Base-by-base conservation (phyloP, 208 protist genomes). In the Trypanosoma avium region DNA sequence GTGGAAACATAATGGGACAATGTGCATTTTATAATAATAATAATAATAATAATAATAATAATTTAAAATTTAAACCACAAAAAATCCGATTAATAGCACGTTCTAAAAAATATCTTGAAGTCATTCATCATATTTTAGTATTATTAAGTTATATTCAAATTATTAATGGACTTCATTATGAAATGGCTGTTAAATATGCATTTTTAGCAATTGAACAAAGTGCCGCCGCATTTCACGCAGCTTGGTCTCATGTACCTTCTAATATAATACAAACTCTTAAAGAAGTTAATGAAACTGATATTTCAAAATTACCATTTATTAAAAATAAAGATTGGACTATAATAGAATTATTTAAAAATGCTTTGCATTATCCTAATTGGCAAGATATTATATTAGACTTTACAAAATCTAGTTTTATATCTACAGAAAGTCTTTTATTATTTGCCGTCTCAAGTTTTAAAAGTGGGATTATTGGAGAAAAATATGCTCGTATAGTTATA, bases 101-200 rank as follows among this genome's bases (percentile, higher is more conserved):
- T 15, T 64, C 61, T n/a, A 33, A 53, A 42, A 54, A 57, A 22
- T 24, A 22, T 30, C 33, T 38, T 60, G 6, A 24, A 7, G 22
- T 55, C 0, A 15, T 70, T 40, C 49, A 73, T 8, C 13, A 57
- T 45, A 54, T 72, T 7, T 68, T 94, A 7, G 32, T 82, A 1
- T 58, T 73, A 19, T 70, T 94, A 19, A 81, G 75, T 43, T 91
- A 94, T 52, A 26, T 84, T 42, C 77, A 90, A 26, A 66, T 94
- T 15, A 29, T 82, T 8, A 61, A 85, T 53, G 76, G 66, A 4
- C 63, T 79, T 9, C 60, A 78, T 36, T 81, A 85, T 68, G 69
- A 73, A 22, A 12, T 78, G n/a, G 75, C 80, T 19, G 79, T 84
- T 54, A 40, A 76, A 42, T 94, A 94, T 71, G 84, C 87, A 8